phyloP scores from a whole-genome alignment of 176 grass and related monocot species.

The Alopecurus myosuroides region DNA sequence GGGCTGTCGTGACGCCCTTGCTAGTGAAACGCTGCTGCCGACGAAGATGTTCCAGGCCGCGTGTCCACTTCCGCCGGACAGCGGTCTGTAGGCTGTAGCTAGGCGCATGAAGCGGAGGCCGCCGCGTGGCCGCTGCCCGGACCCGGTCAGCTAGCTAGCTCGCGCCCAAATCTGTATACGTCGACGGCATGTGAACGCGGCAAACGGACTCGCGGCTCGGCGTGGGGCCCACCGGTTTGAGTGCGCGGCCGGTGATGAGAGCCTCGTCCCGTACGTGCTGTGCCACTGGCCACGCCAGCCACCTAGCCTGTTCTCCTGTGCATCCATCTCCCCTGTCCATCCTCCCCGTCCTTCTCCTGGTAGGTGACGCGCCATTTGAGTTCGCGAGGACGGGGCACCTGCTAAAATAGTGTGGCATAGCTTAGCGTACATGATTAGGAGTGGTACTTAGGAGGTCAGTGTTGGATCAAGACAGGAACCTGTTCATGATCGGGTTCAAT shows the following conservation, averaged over 20 bases:
- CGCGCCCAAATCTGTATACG: neutral
- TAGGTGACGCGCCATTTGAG: neutral
- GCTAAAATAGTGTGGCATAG: too few relatives aligned
- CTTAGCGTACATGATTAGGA: neutral
- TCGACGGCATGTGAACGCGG: slow-evolving; percentile 12
- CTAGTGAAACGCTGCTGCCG: too few relatives aligned
- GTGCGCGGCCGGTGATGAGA: slow-evolving; percentile 16
- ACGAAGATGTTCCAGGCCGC: too few relatives aligned
- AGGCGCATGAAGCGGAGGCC: too few relatives aligned
- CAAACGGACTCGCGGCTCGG: neutral
- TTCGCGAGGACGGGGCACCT: neutral
- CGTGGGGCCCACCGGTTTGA: too few relatives aligned
- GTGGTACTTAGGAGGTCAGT: neutral
- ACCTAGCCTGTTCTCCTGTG: neutral
- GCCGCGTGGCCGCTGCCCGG: neutral
- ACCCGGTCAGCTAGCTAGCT: neutral
- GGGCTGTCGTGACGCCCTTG: too few relatives aligned
- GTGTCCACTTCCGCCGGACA: too few relatives aligned
- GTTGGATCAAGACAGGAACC: neutral
- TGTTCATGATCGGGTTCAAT: neutral
- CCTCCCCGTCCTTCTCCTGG: neutral
- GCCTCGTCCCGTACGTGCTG: neutral
- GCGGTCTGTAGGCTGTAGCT: too few relatives aligned
- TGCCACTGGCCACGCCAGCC: neutral
- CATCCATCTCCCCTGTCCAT: neutral